Conservation (phyloP, 805 yeast genomes). For the Monosporozyma servazzii region DNA sequence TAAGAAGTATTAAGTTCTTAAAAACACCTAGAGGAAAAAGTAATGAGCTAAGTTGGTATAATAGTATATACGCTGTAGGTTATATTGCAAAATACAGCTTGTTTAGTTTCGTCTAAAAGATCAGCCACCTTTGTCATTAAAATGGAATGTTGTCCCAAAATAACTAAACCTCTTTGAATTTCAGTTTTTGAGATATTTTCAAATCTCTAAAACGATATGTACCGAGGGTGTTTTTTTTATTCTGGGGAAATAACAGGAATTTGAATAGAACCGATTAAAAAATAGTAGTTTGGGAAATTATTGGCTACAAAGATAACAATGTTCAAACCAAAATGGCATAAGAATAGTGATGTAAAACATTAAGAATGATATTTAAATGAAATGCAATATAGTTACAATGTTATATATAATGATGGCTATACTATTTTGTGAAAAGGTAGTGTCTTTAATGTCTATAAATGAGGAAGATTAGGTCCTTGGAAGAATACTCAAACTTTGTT, state of each 20-base stretch:
- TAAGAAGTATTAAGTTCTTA: neutral
- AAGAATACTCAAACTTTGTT: slow-evolving; percentile 48
- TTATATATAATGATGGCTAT: neutral
- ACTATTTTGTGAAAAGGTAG: neutral
- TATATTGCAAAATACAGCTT: neutral
- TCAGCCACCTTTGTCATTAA: neutral
- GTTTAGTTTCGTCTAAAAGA: neutral
- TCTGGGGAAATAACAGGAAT: neutral
- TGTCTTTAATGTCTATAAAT: neutral
- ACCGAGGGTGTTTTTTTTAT: neutral
- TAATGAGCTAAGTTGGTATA: neutral
- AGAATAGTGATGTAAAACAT: neutral
- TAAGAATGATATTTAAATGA: neutral
- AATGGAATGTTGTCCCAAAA: neutral
- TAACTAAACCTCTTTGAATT: neutral
- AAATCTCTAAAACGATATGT: neutral
- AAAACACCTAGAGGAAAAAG: neutral
- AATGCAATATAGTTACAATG: neutral
- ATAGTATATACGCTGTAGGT: neutral
- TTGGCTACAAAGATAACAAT: neutral
- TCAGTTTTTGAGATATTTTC: neutral
- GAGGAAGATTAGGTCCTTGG: slow-evolving; percentile 8
- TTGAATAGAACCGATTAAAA: neutral
- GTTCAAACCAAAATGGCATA: neutral
- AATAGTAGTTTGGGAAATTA: neutral